Evolutionary conservation across 192 early-diverging fungal species (phyloP).

Genomic region (Coemansia sp.): DNA sequence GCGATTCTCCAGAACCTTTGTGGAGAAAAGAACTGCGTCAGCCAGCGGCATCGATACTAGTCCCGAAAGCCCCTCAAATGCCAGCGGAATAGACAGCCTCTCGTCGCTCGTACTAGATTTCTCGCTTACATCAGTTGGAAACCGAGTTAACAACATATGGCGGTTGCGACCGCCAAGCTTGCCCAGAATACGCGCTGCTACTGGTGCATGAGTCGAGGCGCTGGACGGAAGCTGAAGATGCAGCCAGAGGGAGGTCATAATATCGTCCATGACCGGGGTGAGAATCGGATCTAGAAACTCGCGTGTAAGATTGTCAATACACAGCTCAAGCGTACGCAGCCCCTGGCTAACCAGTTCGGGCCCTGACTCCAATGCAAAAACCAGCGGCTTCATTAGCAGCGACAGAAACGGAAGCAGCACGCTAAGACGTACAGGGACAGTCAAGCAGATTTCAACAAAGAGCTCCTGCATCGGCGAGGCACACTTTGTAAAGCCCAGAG

Average conservation of each 20-base stretch:
- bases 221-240: constrained; percentile 89
- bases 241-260: constrained; percentile 92
- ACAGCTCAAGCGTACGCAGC: constrained; percentile 92
- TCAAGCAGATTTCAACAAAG: constrained; percentile 97
- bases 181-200: constrained; percentile 89
- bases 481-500: constrained; percentile 72
- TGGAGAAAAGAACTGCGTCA: constrained; percentile 35
- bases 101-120: neutral
- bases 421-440: constrained; percentile 93
- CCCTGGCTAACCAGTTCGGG: constrained; percentile 95
- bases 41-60: constrained; percentile 35
- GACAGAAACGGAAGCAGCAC: constrained; percentile 90
- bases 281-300: constrained; percentile 97
- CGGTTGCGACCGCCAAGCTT: constrained; percentile 98
- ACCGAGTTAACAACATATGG: constrained; percentile 63
- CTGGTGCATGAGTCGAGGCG: constrained; percentile 74
- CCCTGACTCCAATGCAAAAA: constrained; percentile 86
- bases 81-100: constrained; percentile 19
- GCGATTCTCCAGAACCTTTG: constrained; percentile 25
- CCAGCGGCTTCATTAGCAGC: constrained; percentile 94
- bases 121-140: constrained; percentile 14
- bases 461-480: constrained; percentile 86
- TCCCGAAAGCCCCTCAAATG: constrained; percentile 39
- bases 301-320: constrained; percentile 96
- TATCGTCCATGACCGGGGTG: constrained; percentile 85